phyloP scores from a whole-genome alignment of 2,329 filamentous ascomycete species.

The Claviceps sp. region DNA sequence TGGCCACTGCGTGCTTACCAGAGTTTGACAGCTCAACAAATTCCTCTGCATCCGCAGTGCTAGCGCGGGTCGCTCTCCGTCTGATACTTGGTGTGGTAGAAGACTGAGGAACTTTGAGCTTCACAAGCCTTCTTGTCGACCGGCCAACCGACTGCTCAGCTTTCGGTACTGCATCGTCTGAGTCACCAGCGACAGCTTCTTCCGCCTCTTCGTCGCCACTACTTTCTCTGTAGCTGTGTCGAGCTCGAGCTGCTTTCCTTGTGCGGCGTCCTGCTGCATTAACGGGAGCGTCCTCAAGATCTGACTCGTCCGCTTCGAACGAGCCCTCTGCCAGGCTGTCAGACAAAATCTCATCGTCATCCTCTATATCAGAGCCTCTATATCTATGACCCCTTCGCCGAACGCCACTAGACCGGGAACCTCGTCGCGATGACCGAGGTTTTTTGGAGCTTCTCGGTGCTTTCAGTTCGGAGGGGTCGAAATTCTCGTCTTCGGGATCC shows the following conservation, averaged over 20 bases:
- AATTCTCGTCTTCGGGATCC: slow-evolving; percentile 53
- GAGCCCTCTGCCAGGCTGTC: slow-evolving; percentile 39
- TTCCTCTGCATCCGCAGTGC: slow-evolving; percentile 40
- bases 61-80: slow-evolving; percentile 37
- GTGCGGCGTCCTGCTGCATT: slow-evolving; percentile 35
- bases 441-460: slow-evolving; percentile 30
- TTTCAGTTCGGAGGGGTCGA: slow-evolving; percentile 38
- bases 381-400: slow-evolving; percentile 32
- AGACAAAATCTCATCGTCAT: slow-evolving; percentile 42
- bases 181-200: slow-evolving; percentile 17
- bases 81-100: slow-evolving; percentile 16
- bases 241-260: slow-evolving; percentile 32
- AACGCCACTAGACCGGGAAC: slow-evolving; percentile 14
- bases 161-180: slow-evolving; percentile 11
- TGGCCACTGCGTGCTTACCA: slow-evolving; percentile 40
- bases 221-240: slow-evolving; percentile 34
- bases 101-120: slow-evolving; percentile 26
- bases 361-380: slow-evolving; percentile 47
- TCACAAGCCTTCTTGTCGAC: slow-evolving; percentile 27
- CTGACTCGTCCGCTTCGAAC: slow-evolving; percentile 28
- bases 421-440: slow-evolving; percentile 22
- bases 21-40: slow-evolving; percentile 47
- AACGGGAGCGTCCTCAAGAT: slow-evolving; percentile 27
- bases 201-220: slow-evolving; percentile 26
- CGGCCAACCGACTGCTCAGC: slow-evolving; percentile 16